Percentiles rank a stretch among this genome's conserved stretches.
Conservation (phyloP, 2,329 filamentous ascomycete species). For the Magnaporthiopsis poae region DNA sequence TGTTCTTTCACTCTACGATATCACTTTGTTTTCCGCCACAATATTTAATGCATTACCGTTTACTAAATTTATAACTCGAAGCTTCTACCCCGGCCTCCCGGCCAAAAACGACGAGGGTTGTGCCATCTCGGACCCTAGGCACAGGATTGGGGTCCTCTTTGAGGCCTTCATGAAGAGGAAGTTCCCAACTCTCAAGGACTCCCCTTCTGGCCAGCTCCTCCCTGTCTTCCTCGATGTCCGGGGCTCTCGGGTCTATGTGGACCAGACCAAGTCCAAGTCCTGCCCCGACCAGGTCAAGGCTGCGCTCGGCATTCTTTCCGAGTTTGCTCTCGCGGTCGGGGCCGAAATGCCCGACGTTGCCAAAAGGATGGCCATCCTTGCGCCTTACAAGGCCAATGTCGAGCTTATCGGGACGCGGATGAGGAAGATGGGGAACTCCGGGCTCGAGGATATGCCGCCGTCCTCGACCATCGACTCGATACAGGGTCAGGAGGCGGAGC, state of each 20-base stretch:
- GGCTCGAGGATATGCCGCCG: neutral
- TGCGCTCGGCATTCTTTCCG: neutral
- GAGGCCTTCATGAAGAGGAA: too few species aligned
- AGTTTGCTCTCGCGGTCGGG: neutral
- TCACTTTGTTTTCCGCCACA: too few species aligned
- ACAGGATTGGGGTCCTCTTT: too few species aligned
- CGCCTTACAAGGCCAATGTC: neutral
- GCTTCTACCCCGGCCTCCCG: neutral
- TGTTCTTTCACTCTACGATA: too few species aligned
- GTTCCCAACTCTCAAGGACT: too few species aligned
- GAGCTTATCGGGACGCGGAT: neutral
- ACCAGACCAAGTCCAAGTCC: neutral
- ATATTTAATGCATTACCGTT: neutral
- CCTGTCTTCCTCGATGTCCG: too few species aligned
- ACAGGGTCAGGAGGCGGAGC: neutral
- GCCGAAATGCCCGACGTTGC: neutral
- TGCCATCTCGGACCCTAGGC: too few species aligned
- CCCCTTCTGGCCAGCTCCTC: too few species aligned
- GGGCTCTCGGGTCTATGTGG: neutral
- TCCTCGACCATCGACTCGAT: neutral
- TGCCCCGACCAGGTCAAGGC: neutral
- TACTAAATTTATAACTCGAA: neutral
- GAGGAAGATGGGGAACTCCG: neutral
- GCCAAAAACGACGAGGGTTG: too few species aligned
- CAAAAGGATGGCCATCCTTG: neutral